Base-by-base conservation (phyloP, 345 rosid species). In the Rhizophora apiculata region DNA sequence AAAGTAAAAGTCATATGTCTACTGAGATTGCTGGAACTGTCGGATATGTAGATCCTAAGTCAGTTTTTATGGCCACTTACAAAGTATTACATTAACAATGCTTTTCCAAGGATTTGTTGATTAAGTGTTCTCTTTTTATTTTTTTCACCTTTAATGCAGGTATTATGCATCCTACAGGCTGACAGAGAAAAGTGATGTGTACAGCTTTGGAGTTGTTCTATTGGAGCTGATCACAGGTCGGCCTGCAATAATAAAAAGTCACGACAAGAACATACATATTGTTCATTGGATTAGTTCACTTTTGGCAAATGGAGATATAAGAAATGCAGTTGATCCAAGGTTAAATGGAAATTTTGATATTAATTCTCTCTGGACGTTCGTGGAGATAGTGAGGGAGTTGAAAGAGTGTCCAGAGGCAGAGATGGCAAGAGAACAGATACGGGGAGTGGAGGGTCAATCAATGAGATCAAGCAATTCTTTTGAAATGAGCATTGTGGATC, bases 21-120 rank as follows among this genome's bases (percentile, higher is more conserved):
- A 83, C 89, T 15, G 8, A 32, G 8, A 59, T 59, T 26, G 74
- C 24, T 64, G 88, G 92, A 31, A 89, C 90, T 1, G 65, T 79
- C 30, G 90, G 89, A 20, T 83, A 88, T 65, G 67, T 83, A 13
- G 89, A 84, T 73, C 83, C 90, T 0, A 86, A 86, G 93, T 88
- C 73, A 83, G 80, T 54, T 11, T 0, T 15, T 26, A 15, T 22
- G 8, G 49, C 19, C 49, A 43, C 16, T 43, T 9, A 11, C 49
- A 43, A 43, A 15, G 4, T 43, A 43, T 43, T 2, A 13, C 19
- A 43, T 43, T 60, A 11, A 9, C 5, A 43, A 13, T 22, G 16
- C 2, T 55, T 21, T 20, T 20, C 22, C 13, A 8, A 54, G 26
- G 26, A n/a, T 16, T 2, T n/a, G 27, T 1, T 8, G 59, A 11